Conservation (phyloP, 164 flowering plant species). For the Euptelea pleiosperma region DNA sequence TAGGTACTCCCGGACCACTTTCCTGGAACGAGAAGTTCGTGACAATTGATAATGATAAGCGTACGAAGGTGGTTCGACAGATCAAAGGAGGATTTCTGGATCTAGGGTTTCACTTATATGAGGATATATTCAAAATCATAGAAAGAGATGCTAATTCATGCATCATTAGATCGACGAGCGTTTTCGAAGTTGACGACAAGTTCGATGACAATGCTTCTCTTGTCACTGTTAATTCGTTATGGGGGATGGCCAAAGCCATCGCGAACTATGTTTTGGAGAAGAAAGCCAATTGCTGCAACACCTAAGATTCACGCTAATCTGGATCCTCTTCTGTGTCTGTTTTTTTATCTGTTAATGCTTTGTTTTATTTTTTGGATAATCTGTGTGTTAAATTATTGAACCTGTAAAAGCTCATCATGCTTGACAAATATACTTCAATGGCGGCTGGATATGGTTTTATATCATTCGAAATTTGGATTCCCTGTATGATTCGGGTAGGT, state of each 20-base stretch:
- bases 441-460: too few relatives aligned
- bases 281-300: too few relatives aligned
- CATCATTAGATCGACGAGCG: not conserved
- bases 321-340: too few relatives aligned
- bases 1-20: not conserved
- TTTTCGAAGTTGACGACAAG: not conserved
- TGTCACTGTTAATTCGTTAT: not conserved
- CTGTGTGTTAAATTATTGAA: too few relatives aligned
- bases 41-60: constrained; percentile 19
- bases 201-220: constrained; percentile 5
- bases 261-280: constrained; percentile 4
- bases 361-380: too few relatives aligned
- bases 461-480: too few relatives aligned
- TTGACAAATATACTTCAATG: too few relatives aligned
- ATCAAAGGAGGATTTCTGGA: constrained; percentile 29
- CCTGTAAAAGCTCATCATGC: too few relatives aligned
- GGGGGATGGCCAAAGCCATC: constrained; percentile 6
- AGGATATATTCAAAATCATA: not conserved
- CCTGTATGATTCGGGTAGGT: too few relatives aligned
- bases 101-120: constrained; percentile 17
- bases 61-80: constrained; percentile 23
- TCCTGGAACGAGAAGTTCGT: constrained; percentile 15
- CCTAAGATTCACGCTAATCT: too few relatives aligned
- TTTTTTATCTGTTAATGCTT: too few relatives aligned
- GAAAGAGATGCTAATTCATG: not conserved